Conservation (phyloP, 2,329 filamentous ascomycete genomes). For the Aspergillus costaricaensis region DNA sequence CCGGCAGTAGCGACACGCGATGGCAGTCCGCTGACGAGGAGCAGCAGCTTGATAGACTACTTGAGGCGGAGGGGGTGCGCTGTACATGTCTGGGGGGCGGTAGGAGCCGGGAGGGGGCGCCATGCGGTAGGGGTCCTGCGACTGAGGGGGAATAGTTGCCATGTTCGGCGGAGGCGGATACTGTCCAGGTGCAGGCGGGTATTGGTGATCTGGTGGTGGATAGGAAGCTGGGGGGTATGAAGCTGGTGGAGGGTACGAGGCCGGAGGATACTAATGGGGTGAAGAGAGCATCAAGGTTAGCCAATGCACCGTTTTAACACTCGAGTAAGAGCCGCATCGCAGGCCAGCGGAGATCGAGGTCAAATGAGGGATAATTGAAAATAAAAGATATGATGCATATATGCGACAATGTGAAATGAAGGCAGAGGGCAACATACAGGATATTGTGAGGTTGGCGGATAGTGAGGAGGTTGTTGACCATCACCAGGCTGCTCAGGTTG, state of each 20-base stretch:
- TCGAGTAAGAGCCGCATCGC: constrained; percentile 2
- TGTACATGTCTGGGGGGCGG: constrained; percentile 45
- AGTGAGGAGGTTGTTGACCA: constrained; percentile 39
- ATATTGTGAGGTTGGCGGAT: constrained; percentile 38
- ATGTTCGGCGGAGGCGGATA: constrained; percentile 42
- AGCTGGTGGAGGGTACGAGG: constrained; percentile 36
- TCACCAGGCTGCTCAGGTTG: constrained; percentile 44
- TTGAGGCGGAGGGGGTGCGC: constrained; percentile 41
- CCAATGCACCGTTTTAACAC: neutral
- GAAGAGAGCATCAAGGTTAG: neutral
- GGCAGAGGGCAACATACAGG: constrained; percentile 33
- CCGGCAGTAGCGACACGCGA: constrained; percentile 55
- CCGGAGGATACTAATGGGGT: constrained; percentile 32
- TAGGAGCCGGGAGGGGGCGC: constrained; percentile 47
- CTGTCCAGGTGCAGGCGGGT: constrained; percentile 35
- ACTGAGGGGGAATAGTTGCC: constrained; percentile 45
- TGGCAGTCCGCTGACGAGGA: constrained; percentile 54
- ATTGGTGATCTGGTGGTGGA: constrained; percentile 36
- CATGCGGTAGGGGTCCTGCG: constrained; percentile 47
- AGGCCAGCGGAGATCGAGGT: neutral
- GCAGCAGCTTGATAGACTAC: constrained; percentile 49
- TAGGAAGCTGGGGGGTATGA: constrained; percentile 25
- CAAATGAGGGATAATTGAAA: neutral
- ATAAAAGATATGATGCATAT: neutral
- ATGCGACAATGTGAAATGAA: too few relatives aligned